A percentile compares a stretch with the other conserved stretches of the same genome.
These are phyloP conservation scores for Peterozyma xylosa DNA, from an alignment of 805 yeast species.

Conservation along the genomic window DNA sequence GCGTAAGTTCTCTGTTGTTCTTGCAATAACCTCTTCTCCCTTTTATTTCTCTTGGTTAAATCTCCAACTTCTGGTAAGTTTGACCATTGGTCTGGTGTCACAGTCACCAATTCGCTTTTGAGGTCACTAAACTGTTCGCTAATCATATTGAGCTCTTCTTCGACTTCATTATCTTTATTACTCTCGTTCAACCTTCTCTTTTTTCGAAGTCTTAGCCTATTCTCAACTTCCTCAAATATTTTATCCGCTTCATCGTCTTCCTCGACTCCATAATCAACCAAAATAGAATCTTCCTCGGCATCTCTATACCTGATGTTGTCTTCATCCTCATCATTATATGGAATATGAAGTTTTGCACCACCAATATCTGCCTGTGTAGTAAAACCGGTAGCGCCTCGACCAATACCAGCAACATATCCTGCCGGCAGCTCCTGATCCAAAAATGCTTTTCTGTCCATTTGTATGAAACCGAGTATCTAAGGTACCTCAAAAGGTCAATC, in stretches of 20 bases:
- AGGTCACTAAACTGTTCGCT: slow-evolving; percentile 60
- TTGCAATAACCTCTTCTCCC: slow-evolving; percentile 57
- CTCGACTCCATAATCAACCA: slow-evolving; percentile 14
- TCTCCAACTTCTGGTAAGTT: slow-evolving; percentile 84
- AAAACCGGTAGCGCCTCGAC: slow-evolving; percentile 94
- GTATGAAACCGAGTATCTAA: background rate
- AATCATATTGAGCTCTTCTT: slow-evolving; percentile 19
- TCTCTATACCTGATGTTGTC: slow-evolving; percentile 19
- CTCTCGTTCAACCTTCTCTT: slow-evolving; percentile 5
- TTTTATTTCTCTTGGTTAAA: slow-evolving; percentile 69
- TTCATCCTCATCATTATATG: slow-evolving; percentile 24
- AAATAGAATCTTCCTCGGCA: slow-evolving; percentile 17
- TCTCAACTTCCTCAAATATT: slow-evolving; percentile 62
- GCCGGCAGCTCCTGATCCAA: slow-evolving; percentile 82
- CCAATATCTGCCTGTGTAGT: slow-evolving; percentile 78
- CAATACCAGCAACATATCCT: slow-evolving; percentile 87
- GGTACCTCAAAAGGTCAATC: too few relatives aligned
- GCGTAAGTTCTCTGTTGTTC: slow-evolving; percentile 68
- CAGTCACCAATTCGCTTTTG: slow-evolving; percentile 50
- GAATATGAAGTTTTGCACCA: slow-evolving; percentile 26
- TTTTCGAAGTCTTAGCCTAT: slow-evolving; percentile 28
- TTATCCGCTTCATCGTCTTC: slow-evolving; percentile 77
- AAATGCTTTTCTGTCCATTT: slow-evolving; percentile 49
- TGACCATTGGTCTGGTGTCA: slow-evolving; percentile 73
- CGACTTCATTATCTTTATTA: slow-evolving; percentile 7